Base-by-base conservation (phyloP, 495 filamentous ascomycete species). In the Annulohypoxylon bovei region DNA sequence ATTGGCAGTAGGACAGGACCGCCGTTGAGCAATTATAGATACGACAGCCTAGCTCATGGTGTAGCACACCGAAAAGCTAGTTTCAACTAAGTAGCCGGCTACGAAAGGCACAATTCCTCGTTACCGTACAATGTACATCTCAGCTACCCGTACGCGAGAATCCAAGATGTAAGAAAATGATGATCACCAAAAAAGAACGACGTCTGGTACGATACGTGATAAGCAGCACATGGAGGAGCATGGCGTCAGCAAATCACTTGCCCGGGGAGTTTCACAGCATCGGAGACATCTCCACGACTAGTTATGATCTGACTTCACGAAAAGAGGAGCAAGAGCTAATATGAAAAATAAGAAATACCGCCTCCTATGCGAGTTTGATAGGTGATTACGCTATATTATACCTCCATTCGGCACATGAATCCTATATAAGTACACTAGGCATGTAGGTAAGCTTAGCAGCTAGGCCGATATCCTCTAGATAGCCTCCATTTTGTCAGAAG, bases 191-290 rank as follows among this genome's bases (percentile, higher is more conserved):
- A 44, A 16, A 46, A 59, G 32, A 50, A 39, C 37, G 11, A 40
- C 9, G n/a, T 44, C 16, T n/a, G 63, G 56, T 39, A 57, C 50
- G 61, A 53, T 62, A 59, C 33, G 50, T 58, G 42, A 67, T 55
- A 46, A 30, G 59, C 25, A 60, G 12, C 23, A 59, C 59, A 55
- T 50, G 8, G 4, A 62, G 35, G 37, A 53, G 42, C 40, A 35
- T 67, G 64, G 69, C 64, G 69, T 68, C 64, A 68, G 69, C 57
- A 61, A 61, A 27, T 60, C 59, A 56, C 54, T 61, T 62, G 52
- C 33, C 16, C 46, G n/a, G 6, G 5, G 32, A 37, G 64, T 72
- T 60, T 54, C 69, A 72, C 69, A 44, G 54, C 69, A 30, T 67
- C 59, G 47, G 64, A 22, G 9, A 27, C 22, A 49, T 46, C 37